Evolutionary conservation across 139 green algal species (phyloP).

Genomic region (Coelastrella sp.): DNA sequence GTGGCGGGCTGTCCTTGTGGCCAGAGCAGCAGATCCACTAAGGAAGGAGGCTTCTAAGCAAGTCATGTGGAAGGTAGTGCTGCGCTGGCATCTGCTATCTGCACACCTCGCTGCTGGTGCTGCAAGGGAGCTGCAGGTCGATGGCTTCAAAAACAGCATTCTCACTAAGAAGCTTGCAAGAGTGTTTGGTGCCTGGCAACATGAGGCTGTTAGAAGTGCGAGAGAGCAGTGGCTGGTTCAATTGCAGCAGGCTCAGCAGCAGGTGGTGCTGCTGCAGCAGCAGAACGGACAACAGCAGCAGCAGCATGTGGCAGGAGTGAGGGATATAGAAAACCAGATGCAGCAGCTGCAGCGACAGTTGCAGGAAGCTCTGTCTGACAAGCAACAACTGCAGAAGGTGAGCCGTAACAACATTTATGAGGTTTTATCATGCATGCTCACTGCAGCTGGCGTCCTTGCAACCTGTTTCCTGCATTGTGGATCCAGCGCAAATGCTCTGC

Average conservation of each 20-base stretch:
- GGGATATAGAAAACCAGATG: not conserved
- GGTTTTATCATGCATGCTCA: too few relatives aligned
- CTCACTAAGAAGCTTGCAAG: not conserved
- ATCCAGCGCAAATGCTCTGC: too few relatives aligned
- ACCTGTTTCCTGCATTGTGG: not conserved
- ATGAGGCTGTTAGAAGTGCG: not conserved
- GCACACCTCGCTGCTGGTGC: constrained; percentile 5
- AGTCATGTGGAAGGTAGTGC: not conserved
- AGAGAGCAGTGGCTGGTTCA: not conserved
- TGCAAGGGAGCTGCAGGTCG: not conserved
- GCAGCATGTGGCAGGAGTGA: not conserved
- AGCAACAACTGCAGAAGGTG: not conserved
- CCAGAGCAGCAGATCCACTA: not conserved
- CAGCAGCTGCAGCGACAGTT: constrained; percentile 23
- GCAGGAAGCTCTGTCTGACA: not conserved
- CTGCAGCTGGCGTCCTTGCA: too few relatives aligned
- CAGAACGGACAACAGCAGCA: not conserved
- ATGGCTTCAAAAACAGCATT: not conserved
- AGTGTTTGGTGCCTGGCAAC: not conserved
- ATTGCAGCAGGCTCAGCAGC: not conserved
- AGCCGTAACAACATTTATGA: too few relatives aligned
- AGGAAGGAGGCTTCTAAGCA: not conserved
- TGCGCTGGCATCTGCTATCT: not conserved
- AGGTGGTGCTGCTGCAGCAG: constrained; percentile 5
- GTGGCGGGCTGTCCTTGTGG: not conserved